Evolutionary conservation across 225 moss, liverwort and hornwort species (phyloP), one percentile per base, ranked within the genome.

Genomic region (Neckera pumila): DNA sequence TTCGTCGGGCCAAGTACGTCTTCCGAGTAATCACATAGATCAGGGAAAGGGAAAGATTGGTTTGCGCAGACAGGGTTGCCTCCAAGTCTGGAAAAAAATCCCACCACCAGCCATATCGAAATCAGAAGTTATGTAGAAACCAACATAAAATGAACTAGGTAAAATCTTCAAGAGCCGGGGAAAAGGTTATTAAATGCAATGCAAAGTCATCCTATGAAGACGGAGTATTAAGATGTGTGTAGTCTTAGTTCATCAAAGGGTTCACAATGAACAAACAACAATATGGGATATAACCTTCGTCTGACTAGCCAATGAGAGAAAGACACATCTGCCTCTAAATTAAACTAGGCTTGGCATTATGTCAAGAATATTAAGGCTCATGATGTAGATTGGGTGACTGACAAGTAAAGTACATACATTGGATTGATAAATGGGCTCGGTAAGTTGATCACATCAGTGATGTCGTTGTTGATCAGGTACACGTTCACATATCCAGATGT

Each of bases 31-130:
- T 58, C 65, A 12, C 94, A 94, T 67, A 91, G n/a, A 25, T 92
- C 84, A 34, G 89, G 83, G 33, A 76, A 81, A 30, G 91, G 89
- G 57, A 92, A 94, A n/a, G 91, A 89, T 56, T 94, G 90, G 64
- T 92, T 90, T 38, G 76, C 62, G 81, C 94, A 94, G 12, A 92
- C 87, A 53, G 94, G 92, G 66, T 94, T 94, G 51, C 94, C 94
- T 47, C 87, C 94, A 51, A 94, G 81, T 63, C 94, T 94, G 90
- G 65, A 0, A 18, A 43, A 82, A 45, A 69, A 9, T 10, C 34
- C 26, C 27, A 21, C 63, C 60, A 86, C 59, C 84, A 87, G 9
- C n/a, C 30, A 66, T 17, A 36, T 31, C 64, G 36, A 34, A 49
- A 53, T 84, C 74, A 86, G 47, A 69, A 70, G 4, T 34, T 19